Conservation (phyloP, 1,139 yeast species). For the Sugiyamaella japonica region DNA sequence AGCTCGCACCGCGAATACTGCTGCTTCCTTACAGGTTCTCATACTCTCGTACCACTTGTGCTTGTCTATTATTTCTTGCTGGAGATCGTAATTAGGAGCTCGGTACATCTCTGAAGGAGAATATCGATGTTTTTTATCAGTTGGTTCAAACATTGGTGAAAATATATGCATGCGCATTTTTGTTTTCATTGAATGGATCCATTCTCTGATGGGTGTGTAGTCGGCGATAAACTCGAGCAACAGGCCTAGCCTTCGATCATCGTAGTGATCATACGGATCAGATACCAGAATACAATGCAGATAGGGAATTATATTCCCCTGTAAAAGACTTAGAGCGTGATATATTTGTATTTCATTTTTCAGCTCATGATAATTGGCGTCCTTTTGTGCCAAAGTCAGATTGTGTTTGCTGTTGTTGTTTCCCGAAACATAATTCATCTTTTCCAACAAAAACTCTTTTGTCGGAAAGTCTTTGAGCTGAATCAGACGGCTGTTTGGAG, state of each 20-base stretch:
- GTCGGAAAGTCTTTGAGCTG: slow-evolving; percentile 4
- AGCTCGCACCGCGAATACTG: slow-evolving; percentile 1
- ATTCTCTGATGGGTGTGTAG: slow-evolving; percentile 20
- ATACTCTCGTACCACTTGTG: neutral
- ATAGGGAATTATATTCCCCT: slow-evolving; percentile 28
- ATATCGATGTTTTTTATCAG: neutral
- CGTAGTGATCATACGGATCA: slow-evolving; percentile 26
- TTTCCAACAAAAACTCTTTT: slow-evolving; percentile 2
- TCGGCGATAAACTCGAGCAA: slow-evolving; percentile 24
- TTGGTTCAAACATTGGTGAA: slow-evolving; percentile 5
- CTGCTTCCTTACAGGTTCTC: slow-evolving; percentile 4
- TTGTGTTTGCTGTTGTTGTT: slow-evolving; percentile 4
- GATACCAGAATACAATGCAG: slow-evolving; percentile 21
- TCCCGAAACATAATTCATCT: slow-evolving; percentile 10
- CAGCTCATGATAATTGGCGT: slow-evolving; percentile 6
- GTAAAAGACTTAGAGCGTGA: slow-evolving; percentile 22
- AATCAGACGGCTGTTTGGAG: neutral
- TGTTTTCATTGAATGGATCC: slow-evolving; percentile 18
- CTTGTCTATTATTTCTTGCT: neutral
- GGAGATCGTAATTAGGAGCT: slow-evolving; percentile 7
- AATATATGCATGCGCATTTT: slow-evolving; percentile 1
- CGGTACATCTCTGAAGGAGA: slow-evolving; percentile 2
- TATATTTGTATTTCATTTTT: slow-evolving; percentile 20
- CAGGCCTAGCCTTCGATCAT: slow-evolving; percentile 23
- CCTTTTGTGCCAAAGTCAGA: neutral